Conservation (phyloP, 129 eudicot species). For the Gnaphalium uliginosum region DNA sequence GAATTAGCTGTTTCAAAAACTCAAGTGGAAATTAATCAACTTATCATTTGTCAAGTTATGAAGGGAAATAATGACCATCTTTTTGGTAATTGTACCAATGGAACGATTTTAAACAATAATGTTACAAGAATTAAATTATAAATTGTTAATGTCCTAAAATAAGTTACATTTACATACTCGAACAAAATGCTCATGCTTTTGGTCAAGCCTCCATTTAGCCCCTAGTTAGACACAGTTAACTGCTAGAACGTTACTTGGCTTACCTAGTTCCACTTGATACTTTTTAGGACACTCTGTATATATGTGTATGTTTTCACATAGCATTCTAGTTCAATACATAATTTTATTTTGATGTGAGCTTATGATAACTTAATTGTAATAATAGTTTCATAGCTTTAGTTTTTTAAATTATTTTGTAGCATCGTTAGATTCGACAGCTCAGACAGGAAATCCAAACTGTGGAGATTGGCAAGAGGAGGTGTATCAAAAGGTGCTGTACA, state of each 20-base stretch:
- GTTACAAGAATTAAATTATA: background rate
- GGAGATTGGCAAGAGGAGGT: constrained; percentile 89
- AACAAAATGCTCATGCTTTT: background rate
- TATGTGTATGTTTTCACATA: background rate
- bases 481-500: constrained; percentile 62
- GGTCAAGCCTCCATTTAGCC: background rate
- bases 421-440: constrained; percentile 67
- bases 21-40: background rate
- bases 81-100: background rate
- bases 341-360: background rate
- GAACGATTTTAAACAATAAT: background rate
- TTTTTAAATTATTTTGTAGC: constrained; percentile 28
- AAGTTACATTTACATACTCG: background rate
- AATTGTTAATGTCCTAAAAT: background rate
- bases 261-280: background rate
- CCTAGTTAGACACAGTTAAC: background rate
- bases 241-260: background rate
- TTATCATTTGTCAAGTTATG: background rate
- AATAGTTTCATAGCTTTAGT: background rate
- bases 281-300: background rate
- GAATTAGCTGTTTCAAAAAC: background rate
- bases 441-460: constrained; percentile 53
- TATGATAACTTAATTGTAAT: background rate
- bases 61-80: background rate
- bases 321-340: background rate